Evolutionary conservation across 768 basidiomycete species (phyloP), one percentile per base, ranked within the genome.

Genomic region (Crepidotus variabilis): DNA sequence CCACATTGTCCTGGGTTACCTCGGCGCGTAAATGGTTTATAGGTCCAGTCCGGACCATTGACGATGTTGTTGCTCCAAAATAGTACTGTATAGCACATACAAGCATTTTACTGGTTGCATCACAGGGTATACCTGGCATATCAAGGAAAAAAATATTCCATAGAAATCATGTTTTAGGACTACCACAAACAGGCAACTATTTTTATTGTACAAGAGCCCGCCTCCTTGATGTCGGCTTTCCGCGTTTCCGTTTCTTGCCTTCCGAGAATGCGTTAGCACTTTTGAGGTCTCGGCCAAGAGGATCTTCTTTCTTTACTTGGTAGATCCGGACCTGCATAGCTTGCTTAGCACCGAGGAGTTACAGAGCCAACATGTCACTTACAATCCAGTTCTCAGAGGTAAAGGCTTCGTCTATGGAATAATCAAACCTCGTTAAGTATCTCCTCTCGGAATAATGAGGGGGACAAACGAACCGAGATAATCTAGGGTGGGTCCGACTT

Each of bases 351-450:
- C 48, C n/a, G 57, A 49, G 14, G 47, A 22, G 28, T 32, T 20
- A 52, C 54, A 32, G 34, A 22, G 6, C 34, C 24, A 34, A 6
- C 23, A 45, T 23, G 13, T 21, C 43, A 78, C 86, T 71, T 65
- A 94, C 96, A 61, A 99, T 96, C 97, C 97, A 99, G 73, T 99
- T 99, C 77, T 99, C 97, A 6, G 94, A 92, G 1, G 97, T 99
- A 78, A 95, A 99, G 7, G 96, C 97, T 72, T 99, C 97, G 60
- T 99, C 93, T 92, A 59, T n/a, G 61, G 45, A 36, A 39, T 50
- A 47, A 54, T 52, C 50, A 32, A 47, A 51, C 47, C 21, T 18
- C 39, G 54, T 21, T 55, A 33, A 56, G 16, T 45, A 24, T 14
- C 24, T 9, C 16, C 22, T 50, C 16, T 59, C 36, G 43, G n/a